phyloP scores from a whole-genome alignment of 139 green algal genomes.

The Chlamydomonas incerta region DNA sequence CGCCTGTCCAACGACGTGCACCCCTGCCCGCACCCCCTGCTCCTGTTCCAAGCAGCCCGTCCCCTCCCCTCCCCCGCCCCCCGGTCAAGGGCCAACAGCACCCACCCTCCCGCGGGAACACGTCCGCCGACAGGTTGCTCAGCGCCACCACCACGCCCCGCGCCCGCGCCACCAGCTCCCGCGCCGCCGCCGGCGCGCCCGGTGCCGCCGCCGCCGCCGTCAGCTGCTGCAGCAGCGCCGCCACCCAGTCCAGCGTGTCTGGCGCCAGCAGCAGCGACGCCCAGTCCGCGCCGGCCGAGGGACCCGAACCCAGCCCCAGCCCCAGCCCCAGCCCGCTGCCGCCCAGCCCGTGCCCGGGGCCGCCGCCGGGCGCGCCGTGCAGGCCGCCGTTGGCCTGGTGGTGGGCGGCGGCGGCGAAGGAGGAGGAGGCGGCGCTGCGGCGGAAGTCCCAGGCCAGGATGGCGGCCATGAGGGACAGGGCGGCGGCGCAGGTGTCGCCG shows the following conservation, averaged over 20 bases:
- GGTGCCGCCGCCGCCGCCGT: constrained; percentile 4
- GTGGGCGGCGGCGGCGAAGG: background rate
- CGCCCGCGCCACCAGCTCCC: constrained; percentile 51
- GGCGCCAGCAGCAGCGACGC: constrained; percentile 64
- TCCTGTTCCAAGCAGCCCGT: too few relatives aligned
- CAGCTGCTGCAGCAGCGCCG: constrained; percentile 61
- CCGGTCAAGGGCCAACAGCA: too few relatives aligned
- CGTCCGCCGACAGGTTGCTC: constrained; percentile 72
- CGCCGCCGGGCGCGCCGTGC: background rate
- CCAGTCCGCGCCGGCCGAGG: constrained; percentile 58
- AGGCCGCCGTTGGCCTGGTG: too few relatives aligned
- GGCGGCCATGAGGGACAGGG: constrained; percentile 74
- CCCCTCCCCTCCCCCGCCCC: too few relatives aligned
- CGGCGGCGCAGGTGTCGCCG: constrained; percentile 62
- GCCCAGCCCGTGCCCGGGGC: background rate
- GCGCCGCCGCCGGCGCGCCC: constrained; percentile 5
- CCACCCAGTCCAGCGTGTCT: constrained; percentile 71
- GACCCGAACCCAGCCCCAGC: background rate
- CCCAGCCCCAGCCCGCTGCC: background rate
- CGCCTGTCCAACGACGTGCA: too few relatives aligned
- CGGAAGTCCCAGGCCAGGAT: constrained; percentile 86
- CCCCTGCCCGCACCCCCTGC: too few relatives aligned
- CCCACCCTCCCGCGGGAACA: constrained; percentile 69
- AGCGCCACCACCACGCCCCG: constrained; percentile 80
- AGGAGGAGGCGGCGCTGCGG: background rate